phyloP scores from a whole-genome alignment of 2,329 filamentous ascomycete genomes.

The Madurella mycetomatis region DNA sequence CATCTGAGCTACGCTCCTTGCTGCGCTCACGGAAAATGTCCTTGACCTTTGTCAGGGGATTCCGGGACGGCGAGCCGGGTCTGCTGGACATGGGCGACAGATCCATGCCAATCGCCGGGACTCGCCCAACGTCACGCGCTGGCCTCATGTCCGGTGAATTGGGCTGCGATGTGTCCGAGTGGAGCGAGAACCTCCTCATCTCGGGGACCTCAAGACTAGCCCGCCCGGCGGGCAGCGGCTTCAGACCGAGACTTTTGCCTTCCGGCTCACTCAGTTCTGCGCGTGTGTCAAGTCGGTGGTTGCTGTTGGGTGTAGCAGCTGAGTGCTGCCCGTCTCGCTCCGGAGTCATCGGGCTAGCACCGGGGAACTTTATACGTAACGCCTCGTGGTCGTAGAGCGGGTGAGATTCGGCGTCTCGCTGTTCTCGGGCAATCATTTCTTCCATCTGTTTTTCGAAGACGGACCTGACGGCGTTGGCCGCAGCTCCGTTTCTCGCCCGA shows the following conservation, averaged over 20 bases:
- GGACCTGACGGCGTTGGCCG: constrained; percentile 47
- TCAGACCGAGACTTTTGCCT: constrained; percentile 18
- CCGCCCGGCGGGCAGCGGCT: constrained; percentile 31
- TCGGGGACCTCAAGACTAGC: constrained; percentile 49
- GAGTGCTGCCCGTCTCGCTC: constrained; percentile 26
- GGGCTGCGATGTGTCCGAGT: constrained; percentile 43
- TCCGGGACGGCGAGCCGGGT: constrained; percentile 58
- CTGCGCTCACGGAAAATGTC: constrained; percentile 53
- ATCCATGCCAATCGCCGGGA: constrained; percentile 58
- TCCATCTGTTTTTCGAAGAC: constrained; percentile 59
- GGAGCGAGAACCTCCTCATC: constrained; percentile 38
- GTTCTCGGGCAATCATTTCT: constrained; percentile 55
- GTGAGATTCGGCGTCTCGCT: constrained; percentile 38
- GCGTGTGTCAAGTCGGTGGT: constrained; percentile 36
- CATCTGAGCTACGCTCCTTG: constrained; percentile 39
- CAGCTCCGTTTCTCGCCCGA: constrained; percentile 42
- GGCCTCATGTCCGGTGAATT: constrained; percentile 50
- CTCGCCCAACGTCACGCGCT: constrained; percentile 42
- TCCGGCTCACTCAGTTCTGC: constrained; percentile 41
- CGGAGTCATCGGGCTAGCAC: constrained; percentile 31
- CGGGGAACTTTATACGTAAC: constrained; percentile 32
- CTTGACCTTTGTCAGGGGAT: constrained; percentile 53
- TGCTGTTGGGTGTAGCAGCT: constrained; percentile 31
- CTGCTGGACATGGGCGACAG: constrained; percentile 61
- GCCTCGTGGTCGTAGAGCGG: constrained; percentile 29